A percentile compares a stretch with the other conserved stretches of the same genome.
These are phyloP conservation scores for Coprinellus micaceus DNA, from an alignment of 768 basidiomycete species.

Conservation along the genomic window DNA sequence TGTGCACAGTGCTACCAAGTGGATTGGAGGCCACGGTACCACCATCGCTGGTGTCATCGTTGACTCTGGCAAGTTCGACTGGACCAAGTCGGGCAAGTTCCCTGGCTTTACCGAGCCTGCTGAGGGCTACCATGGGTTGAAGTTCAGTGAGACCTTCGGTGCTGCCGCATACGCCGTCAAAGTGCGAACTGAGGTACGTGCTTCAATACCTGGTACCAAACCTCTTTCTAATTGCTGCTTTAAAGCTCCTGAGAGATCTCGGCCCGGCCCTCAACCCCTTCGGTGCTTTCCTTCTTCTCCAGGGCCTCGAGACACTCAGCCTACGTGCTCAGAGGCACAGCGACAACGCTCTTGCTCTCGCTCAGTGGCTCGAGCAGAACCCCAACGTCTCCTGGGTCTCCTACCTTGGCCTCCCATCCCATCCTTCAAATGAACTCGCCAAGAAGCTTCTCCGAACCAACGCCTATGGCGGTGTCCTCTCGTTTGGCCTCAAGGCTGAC, in stretches of 20 bases:
- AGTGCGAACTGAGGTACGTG: slow-evolving; percentile 48
- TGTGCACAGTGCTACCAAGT: slow-evolving; percentile 79
- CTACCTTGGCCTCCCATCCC: slow-evolving; percentile 65
- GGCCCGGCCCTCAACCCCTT: slow-evolving; percentile 69
- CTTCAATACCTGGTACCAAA: too few relatives aligned
- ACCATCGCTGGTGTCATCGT: slow-evolving; percentile 75
- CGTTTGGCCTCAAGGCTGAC: slow-evolving; percentile 70
- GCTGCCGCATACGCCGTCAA: slow-evolving; percentile 60
- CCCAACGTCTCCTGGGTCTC: slow-evolving; percentile 72
- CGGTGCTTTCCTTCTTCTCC: slow-evolving; percentile 69
- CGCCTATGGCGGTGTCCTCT: slow-evolving; percentile 69
- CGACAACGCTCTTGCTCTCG: slow-evolving; percentile 67
- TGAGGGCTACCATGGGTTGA: slow-evolving; percentile 73
- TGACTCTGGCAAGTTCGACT: slow-evolving; percentile 76
- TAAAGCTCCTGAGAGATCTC: slow-evolving; percentile 58
- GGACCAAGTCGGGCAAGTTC: slow-evolving; percentile 64
- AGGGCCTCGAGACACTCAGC: slow-evolving; percentile 75
- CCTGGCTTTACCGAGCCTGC: slow-evolving; percentile 71
- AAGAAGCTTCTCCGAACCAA: slow-evolving; percentile 50
- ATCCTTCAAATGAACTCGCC: slow-evolving; percentile 59
- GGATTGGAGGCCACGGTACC: slow-evolving; percentile 81
- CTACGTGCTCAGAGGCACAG: slow-evolving; percentile 69
- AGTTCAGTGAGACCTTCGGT: slow-evolving; percentile 66
- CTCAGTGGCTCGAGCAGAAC: slow-evolving; percentile 62
- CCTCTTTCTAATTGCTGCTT: too few relatives aligned